Evolutionary conservation across 306 rosid genomes (phyloP), one percentile per base, ranked within the genome.

Genomic region (Medicago arabica): DNA sequence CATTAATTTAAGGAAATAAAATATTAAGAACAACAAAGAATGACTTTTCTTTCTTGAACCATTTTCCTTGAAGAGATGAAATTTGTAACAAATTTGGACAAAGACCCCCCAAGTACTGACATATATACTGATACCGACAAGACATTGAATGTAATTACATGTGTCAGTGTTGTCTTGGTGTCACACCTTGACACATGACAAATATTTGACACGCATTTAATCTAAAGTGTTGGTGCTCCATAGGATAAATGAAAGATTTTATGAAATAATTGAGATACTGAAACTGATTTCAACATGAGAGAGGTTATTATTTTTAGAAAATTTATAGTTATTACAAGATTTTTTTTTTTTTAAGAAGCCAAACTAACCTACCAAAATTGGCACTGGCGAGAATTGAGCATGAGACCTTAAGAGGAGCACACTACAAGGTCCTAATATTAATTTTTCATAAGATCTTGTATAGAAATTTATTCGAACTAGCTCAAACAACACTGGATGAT

Each of bases 21-120:
- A 50, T 69, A 63, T 38, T 13, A 10, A 28, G 7, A 10, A 59
- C 31, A 41, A 62, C 2, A 53, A 70, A 21, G 19, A 61, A 11
- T 36, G 16, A 25, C 40, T 65, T 54, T 65, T 54, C 44, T 49
- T 71, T 23, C 16, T 62, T n/a, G 41, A 12, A 50, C 69, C 44
- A 2, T 7, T 72, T 51, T 59, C 13, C 34, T 47, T 10, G 17
- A 12, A 70, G 44, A 25, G 40, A 28, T 39, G 21, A 23, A 64
- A 54, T 60, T 41, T 17, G 57, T 34, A 34, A 34, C 38, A 34
- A 34, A 34, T 4, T 34, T 34, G 38, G 38, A 34, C 38, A 4
- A 34, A 34, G 38, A 34, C 38, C 38, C 38, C 7, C 38, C 0
- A 34, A 1, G 38, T 34, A 5, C 7, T 34, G 38, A 6, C 38